These are phyloP conservation scores for Hymenoscyphus albidus DNA, from an alignment of 2,329 filamentous ascomycete genomes.

Conservation along the genomic window DNA sequence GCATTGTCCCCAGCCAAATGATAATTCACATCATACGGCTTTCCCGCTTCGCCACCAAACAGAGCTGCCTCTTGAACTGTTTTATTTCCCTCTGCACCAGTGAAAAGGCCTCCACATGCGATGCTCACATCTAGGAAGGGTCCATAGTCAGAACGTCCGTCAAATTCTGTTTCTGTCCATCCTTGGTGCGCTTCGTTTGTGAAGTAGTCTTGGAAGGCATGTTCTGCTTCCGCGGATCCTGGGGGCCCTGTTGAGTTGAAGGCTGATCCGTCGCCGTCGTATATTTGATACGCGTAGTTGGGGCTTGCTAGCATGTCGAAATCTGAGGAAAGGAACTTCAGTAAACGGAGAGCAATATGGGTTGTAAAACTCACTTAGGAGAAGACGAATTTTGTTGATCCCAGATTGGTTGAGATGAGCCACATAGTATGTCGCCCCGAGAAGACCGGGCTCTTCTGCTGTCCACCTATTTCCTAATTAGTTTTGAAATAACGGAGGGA, in stretches of 20 bases:
- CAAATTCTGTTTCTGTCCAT: constrained; percentile 47
- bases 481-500: not conserved
- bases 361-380: not conserved
- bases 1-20: constrained; percentile 57
- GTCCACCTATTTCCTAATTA: constrained; percentile 42
- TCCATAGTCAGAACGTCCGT: constrained; percentile 74
- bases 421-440: constrained; percentile 60
- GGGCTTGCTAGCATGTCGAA: constrained; percentile 48
- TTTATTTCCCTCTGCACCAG: constrained; percentile 72
- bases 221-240: constrained; percentile 45
- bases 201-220: constrained; percentile 21
- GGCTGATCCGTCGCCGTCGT: constrained; percentile 64
- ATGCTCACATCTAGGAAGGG: constrained; percentile 70
- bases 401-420: constrained; percentile 48
- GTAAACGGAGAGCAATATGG: not conserved
- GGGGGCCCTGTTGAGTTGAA: constrained; percentile 65
- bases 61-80: constrained; percentile 58
- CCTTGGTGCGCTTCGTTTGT: constrained; percentile 14
- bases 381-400: constrained; percentile 51
- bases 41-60: constrained; percentile 65
- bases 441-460: constrained; percentile 59
- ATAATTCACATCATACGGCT: constrained; percentile 55
- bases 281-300: constrained; percentile 64
- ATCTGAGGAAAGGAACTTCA: constrained; percentile 57
- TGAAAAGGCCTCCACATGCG: constrained; percentile 68